phyloP scores from a whole-genome alignment of 345 rosid genomes.

The Cardamine chenopodiifolia region DNA sequence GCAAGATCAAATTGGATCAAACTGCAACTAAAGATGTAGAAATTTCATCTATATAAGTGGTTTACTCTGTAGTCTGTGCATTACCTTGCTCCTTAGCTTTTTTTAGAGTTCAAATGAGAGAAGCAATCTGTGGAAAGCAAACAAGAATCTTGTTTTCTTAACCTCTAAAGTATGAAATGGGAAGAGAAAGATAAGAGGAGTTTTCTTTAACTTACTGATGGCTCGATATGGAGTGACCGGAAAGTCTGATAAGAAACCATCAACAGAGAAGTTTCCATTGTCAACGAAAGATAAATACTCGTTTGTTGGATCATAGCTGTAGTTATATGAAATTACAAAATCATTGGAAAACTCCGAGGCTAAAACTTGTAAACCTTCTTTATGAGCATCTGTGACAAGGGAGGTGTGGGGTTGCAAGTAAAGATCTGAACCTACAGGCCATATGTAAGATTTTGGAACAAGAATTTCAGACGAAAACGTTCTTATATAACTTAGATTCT shows the following conservation, averaged over 20 bases:
- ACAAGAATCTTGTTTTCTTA: constrained; percentile 20
- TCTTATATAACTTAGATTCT: constrained; percentile 63
- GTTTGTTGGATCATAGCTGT: constrained; percentile 65
- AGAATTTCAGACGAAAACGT: constrained; percentile 81
- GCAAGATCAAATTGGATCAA: constrained; percentile 23
- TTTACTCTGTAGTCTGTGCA: background rate
- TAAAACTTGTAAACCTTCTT: constrained; percentile 65
- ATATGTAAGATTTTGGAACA: constrained; percentile 69
- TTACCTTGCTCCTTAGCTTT: constrained; percentile 29
- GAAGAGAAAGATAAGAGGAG: constrained; percentile 6
- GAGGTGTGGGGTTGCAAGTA: constrained; percentile 58
- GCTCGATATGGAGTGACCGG: constrained; percentile 72
- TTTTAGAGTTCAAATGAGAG: constrained; percentile 30
- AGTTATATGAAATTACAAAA: constrained; percentile 56
- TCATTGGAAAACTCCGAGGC: constrained; percentile 75
- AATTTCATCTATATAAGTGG: constrained; percentile 7
- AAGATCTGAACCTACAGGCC: constrained; percentile 48
- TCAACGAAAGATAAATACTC: constrained; percentile 61
- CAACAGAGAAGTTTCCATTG: constrained; percentile 77
- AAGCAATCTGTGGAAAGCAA: constrained; percentile 41
- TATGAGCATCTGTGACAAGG: constrained; percentile 70
- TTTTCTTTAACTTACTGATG: constrained; percentile 45
- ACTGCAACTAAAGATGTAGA: background rate
- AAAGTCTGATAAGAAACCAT: constrained; percentile 78
- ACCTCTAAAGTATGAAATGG: background rate